A percentile compares a stretch with the other conserved stretches of the same genome.
Evolutionary conservation across 495 filamentous ascomycete species (phyloP).

Genomic region (Penicillium robsamsonii): DNA sequence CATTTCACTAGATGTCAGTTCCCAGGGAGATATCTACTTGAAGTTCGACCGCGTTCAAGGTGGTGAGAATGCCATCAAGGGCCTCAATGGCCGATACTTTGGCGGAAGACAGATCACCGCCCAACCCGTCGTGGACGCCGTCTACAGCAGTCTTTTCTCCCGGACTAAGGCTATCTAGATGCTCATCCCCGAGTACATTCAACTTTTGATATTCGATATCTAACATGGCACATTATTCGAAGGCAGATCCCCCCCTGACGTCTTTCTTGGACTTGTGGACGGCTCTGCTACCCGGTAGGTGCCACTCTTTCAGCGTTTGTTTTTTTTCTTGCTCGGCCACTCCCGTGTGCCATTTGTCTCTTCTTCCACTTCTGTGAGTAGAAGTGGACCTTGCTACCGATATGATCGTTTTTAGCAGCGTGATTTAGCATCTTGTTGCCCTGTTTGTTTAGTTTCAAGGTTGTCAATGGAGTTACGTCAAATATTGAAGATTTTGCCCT

Average conservation of each 20-base stretch:
- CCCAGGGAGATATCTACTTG: constrained; percentile 93
- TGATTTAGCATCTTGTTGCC: constrained; percentile 1
- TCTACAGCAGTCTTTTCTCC: constrained; percentile 96
- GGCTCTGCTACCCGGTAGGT: constrained; percentile 46
- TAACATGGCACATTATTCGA: constrained; percentile 17
- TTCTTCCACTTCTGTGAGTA: background rate
- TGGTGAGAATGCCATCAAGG: constrained; percentile 95
- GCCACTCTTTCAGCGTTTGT: constrained; percentile 30
- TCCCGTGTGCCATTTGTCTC: constrained; percentile 16
- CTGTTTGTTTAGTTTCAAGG: background rate
- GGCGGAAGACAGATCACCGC: constrained; percentile 86
- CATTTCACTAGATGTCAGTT: constrained; percentile 91
- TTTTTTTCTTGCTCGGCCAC: constrained; percentile 16
- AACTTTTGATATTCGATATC: constrained; percentile 12
- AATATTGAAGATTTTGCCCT: background rate
- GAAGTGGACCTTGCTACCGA: constrained; percentile 10
- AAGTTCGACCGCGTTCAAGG: constrained; percentile 95
- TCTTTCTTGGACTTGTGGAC: constrained; percentile 28
- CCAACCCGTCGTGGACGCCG: constrained; percentile 92
- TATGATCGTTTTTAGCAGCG: constrained; percentile 17
- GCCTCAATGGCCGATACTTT: constrained; percentile 95
- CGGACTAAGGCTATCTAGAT: constrained; percentile 67
- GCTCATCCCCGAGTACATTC: constrained; percentile 6
- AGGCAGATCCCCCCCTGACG: constrained; percentile 28
- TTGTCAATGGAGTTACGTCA: constrained; percentile 2